Evolutionary conservation across 805 yeast species (phyloP), one percentile per base, ranked within the genome.

Genomic region (Brettanomyces naardenensis): DNA sequence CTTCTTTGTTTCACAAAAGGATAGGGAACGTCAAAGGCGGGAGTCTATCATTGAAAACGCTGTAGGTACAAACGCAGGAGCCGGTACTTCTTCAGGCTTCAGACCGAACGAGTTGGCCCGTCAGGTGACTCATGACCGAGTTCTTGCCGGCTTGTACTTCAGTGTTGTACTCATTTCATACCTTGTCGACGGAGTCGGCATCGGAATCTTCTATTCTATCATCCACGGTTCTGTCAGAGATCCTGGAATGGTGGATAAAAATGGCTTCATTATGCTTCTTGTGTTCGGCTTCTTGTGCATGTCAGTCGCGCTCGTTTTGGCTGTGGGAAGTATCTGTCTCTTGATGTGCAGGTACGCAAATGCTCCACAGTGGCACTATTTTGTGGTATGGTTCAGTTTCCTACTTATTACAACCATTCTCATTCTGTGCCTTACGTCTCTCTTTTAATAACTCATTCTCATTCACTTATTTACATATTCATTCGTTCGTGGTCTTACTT

Each of bases 241-340:
- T 14, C 37, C 37, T 9, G 37, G 23, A 4, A 26, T 15, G n/a
- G 14, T 27, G n/a, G 23, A 19, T 25, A 31, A 41, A 17, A 35
- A 40, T 17, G 52, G 59, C 11, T 14, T 51, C 1, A 39, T 58
- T 3, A 35, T 59, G 19, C 39, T 64, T 14, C 39, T 54, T 7
- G 51, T 64, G 14, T 59, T 69, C 32, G 61, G 66, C 4, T 41
- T 57, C 18, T 46, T 65, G 9, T 68, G 76, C 4, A 52, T 71
- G 38, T 37, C 64, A 4, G 49, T 71, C n/a, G 56, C 73, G 14
- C 50, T 72, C 29, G 49, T 61, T 2, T 56, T 73, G 19, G 56
- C 69, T 14, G 60, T 66, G 6, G 53, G 64, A n/a, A 64, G 74
- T 3, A 54, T 70, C 33, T 65, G 71, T 23, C 52, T 75, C n/a